Conservation (phyloP, 176 grass and related monocot genomes). For the Dactylis glomerata region DNA sequence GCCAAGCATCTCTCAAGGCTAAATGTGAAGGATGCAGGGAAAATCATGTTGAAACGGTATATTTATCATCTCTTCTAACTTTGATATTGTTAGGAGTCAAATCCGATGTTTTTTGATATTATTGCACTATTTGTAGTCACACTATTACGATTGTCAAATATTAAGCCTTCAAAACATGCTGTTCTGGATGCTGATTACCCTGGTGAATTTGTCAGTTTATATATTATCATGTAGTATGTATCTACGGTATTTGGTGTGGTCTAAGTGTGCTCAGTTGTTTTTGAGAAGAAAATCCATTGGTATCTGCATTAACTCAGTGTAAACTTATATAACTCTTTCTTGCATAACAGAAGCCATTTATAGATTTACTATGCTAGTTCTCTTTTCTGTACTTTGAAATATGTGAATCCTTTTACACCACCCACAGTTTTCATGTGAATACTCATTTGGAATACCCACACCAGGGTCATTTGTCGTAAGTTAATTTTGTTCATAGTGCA, state of each 20-base stretch:
- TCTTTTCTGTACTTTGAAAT: background rate
- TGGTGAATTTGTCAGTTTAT: background rate
- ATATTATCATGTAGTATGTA: background rate
- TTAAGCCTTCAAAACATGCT: background rate
- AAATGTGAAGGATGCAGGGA: conserved; percentile 85
- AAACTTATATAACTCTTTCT: background rate
- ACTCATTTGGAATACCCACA: background rate
- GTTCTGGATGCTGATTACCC: background rate
- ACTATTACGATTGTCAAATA: background rate
- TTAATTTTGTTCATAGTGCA: background rate
- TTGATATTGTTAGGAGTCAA: background rate
- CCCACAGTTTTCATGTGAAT: conserved; percentile 2
- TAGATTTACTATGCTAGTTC: background rate
- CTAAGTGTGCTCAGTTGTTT: background rate
- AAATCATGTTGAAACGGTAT: conserved; percentile 95
- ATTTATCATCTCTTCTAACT: background rate
- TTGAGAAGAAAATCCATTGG: background rate
- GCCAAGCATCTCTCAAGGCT: conserved; percentile 81
- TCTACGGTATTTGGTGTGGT: background rate
- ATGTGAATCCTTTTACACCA: background rate
- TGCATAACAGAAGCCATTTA: background rate
- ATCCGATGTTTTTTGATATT: background rate
- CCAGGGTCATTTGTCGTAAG: conserved; percentile 18
- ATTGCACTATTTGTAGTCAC: background rate
- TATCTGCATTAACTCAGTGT: background rate